Percentiles rank a stretch among this genome's conserved stretches.
phyloP scores from a whole-genome alignment of 192 early-diverging fungal genomes.

The Entophlyctis luteolus region DNA sequence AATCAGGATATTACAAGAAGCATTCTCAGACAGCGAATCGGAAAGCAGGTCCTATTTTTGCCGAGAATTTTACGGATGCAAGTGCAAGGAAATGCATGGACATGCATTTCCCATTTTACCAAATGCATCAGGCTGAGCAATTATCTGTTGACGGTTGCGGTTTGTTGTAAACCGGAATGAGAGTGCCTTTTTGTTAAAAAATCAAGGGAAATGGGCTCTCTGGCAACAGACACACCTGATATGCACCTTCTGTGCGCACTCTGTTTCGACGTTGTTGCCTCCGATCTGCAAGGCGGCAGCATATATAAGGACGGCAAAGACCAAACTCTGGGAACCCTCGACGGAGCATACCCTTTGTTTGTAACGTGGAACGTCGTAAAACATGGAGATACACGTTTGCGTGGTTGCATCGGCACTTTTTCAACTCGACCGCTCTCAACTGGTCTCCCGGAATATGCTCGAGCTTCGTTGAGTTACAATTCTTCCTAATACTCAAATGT shows the following conservation, averaged over 20 bases:
- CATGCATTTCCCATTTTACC: too few relatives aligned
- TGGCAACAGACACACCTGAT: background rate
- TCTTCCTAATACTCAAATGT: background rate
- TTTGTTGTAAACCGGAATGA: too few relatives aligned
- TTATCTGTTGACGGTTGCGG: too few relatives aligned
- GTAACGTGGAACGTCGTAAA: conserved; percentile 66
- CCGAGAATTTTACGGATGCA: too few relatives aligned
- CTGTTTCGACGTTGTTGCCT: background rate
- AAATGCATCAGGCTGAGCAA: too few relatives aligned
- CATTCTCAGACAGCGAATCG: too few relatives aligned
- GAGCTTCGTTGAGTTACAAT: background rate
- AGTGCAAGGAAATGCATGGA: too few relatives aligned
- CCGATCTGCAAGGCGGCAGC: background rate
- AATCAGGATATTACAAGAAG: too few relatives aligned
- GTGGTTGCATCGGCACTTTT: conserved; percentile 96
- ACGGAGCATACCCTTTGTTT: conserved; percentile 59
- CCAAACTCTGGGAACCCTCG: background rate
- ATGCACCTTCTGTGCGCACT: background rate
- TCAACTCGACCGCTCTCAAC: conserved; percentile 58
- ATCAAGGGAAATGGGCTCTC: background rate
- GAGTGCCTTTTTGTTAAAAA: too few relatives aligned
- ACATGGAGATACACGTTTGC: conserved; percentile 50
- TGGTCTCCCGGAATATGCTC: conserved; percentile 75
- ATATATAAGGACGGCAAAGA: background rate
- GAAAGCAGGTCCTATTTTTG: too few relatives aligned